Conservation (phyloP, 108 stramenopile species). For the Aurantiochytrium sp. region DNA sequence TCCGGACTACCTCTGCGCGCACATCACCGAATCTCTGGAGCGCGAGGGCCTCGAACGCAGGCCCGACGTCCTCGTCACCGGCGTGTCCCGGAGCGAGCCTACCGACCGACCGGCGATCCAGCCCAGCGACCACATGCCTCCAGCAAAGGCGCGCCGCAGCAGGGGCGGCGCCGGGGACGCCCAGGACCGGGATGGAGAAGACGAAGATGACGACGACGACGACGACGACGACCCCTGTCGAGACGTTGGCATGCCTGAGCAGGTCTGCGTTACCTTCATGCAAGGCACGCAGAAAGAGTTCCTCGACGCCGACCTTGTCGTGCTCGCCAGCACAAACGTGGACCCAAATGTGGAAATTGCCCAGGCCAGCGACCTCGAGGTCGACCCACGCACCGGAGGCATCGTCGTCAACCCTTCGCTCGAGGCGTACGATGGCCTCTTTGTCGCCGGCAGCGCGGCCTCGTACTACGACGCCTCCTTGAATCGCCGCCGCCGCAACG, state of each 20-base stretch:
- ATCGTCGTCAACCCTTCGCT: conserved; percentile 2
- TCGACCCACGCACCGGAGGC: not conserved
- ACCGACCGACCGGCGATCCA: not conserved
- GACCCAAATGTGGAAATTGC: conserved; percentile 11
- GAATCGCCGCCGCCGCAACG: not conserved
- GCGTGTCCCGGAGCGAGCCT: not conserved
- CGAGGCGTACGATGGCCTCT: conserved; percentile 16
- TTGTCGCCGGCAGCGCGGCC: conserved; percentile 4
- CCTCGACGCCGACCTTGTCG: not conserved
- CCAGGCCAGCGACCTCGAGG: not conserved
- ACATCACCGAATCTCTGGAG: not conserved
- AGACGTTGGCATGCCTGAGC: not conserved
- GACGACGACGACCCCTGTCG: not conserved
- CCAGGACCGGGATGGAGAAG: not conserved
- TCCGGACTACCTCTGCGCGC: not conserved
- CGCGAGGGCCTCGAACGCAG: not conserved
- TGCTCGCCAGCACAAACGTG: conserved; percentile 16
- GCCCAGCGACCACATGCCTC: not conserved
- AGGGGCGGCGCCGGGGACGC: too few relatives aligned
- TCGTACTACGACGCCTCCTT: conserved; percentile 6
- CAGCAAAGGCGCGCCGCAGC: too few relatives aligned
- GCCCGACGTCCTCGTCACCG: not conserved
- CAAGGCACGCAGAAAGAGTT: not conserved
- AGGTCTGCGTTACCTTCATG: conserved; percentile 2
- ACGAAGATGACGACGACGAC: not conserved